Base-by-base conservation (phyloP, 805 yeast genomes). In the Naumovozyma baii region DNA sequence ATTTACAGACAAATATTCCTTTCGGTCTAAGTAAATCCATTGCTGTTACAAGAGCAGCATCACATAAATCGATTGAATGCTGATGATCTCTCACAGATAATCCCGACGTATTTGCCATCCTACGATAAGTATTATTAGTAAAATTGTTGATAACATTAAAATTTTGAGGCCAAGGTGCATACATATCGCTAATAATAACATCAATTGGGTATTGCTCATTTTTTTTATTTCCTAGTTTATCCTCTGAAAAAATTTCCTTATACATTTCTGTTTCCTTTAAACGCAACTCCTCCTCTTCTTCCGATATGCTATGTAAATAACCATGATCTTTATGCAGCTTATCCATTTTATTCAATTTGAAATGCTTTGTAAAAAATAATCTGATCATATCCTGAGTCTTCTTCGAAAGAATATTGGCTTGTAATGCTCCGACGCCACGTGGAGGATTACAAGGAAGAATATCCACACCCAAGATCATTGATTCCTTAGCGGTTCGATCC, bases 21-120 rank as follows among this genome's bases (percentile, higher is more conserved):
- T 74, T 74, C 3, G 78, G 74, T 44, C 68, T 76, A 19, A 92
- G 62, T n/a, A 83, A 61, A 44, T 78, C 81, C 39, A 80, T 69
- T 1, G 94, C 80, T 37, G 88, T 70, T 5, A 84, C 69, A 38
- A 92, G 59, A 0, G 95, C 96, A 0, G 96, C 96, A 51, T 85
- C 92, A 59, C 96, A 90, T 20, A 90, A 65, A 54, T 88, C 84
- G 47, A 92, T 81, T 44, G 95, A 86, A 48, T 76, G 76, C 12
- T 72, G 64, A 61, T 90, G 97, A 59, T 90, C 98, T 46, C 76
- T 74, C 31, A 82, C 77, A 8, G 79, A 74, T 31, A 84, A 63
- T 3, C 98, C 97, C 12, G 87, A 69, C 3, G 96, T 85, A 55
- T 90, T 90, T 36, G 86, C 83, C 83, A 90, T 82, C 97, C 96